Conservation (phyloP, 163 green algal species). For the Scenedesmus sp. region DNA sequence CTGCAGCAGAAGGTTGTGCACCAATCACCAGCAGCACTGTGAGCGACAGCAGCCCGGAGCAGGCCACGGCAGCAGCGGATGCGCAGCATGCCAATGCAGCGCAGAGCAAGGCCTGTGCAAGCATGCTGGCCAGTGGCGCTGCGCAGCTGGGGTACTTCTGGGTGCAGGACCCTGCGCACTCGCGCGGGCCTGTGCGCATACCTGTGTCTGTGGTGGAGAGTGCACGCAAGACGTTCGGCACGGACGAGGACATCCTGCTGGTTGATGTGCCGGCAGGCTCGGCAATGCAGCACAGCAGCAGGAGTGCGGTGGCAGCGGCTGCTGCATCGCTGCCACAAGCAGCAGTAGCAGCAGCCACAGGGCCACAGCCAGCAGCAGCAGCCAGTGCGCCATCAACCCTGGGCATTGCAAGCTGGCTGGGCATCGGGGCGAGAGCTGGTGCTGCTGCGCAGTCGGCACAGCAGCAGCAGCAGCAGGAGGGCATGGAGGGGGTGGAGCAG, state of each 20-base stretch:
- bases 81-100: background rate
- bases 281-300: background rate
- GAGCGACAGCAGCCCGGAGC: background rate
- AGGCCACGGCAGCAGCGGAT: constrained; percentile 1
- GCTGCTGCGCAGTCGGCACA: background rate
- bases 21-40: background rate
- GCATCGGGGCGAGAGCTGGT: background rate
- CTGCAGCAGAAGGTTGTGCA: background rate
- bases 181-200: constrained; percentile 58
- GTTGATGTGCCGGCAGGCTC: constrained; percentile 56
- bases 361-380: background rate
- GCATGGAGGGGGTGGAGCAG: too few species aligned
- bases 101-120: background rate
- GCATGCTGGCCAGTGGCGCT: background rate
- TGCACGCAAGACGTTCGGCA: constrained; percentile 85
- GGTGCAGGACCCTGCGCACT: constrained; percentile 79
- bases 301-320: background rate
- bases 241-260: constrained; percentile 81
- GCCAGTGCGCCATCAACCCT: background rate
- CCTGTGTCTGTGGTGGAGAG: constrained; percentile 71
- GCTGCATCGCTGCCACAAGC: background rate
- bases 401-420: background rate
- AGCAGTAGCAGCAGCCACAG: background rate
- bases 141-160: background rate
- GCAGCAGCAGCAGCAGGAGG: background rate